Evolutionary conservation across 176 grass and related monocot genomes (phyloP).

Genomic region (Zea luxurians): DNA sequence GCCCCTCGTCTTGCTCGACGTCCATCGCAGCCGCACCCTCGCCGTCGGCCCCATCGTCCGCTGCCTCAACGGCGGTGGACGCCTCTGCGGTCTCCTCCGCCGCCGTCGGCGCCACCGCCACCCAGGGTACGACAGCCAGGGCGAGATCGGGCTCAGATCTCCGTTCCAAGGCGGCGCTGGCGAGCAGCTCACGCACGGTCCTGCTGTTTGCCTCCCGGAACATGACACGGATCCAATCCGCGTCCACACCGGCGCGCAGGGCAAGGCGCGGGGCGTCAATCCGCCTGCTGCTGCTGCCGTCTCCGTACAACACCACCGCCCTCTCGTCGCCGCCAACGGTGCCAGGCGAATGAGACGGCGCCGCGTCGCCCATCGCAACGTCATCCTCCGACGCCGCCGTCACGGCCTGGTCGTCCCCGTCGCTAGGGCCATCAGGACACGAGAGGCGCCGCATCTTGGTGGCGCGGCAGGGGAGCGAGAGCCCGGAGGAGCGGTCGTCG

Average conservation of each 20-base stretch:
- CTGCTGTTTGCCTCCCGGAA: constrained; percentile 38
- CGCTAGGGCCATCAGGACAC: background rate
- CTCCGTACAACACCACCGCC: constrained; percentile 15
- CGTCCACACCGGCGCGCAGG: background rate
- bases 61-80: background rate
- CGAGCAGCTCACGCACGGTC: constrained; percentile 39
- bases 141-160: background rate
- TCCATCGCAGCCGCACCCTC: constrained; percentile 36
- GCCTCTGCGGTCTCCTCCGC: background rate
- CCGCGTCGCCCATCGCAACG: constrained; percentile 27
- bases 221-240: constrained; percentile 32
- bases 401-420: background rate
- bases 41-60: background rate
- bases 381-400: background rate
- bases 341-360: background rate
- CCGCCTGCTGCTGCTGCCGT: background rate
- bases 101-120: background rate
- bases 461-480: constrained; percentile 32
- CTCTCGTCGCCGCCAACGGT: background rate
- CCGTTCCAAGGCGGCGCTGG: background rate
- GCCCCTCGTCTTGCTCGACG: constrained; percentile 18
- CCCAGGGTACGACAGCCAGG: constrained; percentile 42
- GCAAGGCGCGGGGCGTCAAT: background rate
- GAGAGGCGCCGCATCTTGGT: constrained; percentile 49
- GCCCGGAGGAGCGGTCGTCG: background rate